Percentiles rank a stretch among this genome's conserved stretches.
Evolutionary conservation across 148 eudicot species (phyloP).

Genomic region (Rhododendron ferrugineum): DNA sequence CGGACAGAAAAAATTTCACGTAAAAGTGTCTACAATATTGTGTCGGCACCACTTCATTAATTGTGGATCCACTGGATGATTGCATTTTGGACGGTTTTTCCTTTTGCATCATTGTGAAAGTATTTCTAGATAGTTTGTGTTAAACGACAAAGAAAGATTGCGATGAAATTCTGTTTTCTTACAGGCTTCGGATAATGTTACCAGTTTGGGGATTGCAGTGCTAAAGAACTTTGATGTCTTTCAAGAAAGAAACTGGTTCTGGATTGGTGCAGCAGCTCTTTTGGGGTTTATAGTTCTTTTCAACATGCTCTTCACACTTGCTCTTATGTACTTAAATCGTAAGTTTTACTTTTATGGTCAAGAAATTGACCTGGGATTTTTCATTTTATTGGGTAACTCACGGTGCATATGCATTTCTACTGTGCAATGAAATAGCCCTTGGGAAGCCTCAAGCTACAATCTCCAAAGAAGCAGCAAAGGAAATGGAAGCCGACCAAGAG

Average conservation of each 20-base stretch:
- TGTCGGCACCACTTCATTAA: neutral
- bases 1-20: neutral
- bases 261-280: constrained; percentile 86
- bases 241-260: constrained; percentile 56
- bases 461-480: constrained; percentile 28
- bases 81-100: neutral
- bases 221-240: constrained; percentile 55
- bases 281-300: constrained; percentile 57
- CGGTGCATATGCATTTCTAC: neutral
- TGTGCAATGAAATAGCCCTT: constrained; percentile 14
- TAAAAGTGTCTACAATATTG: neutral
- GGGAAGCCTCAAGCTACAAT: constrained; percentile 30
- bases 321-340: constrained; percentile 79
- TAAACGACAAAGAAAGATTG: neutral
- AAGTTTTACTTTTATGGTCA: constrained; percentile 27
- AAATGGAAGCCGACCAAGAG: constrained; percentile 34
- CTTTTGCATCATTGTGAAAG: neutral
- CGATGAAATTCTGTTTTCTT: neutral
- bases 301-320: constrained; percentile 66
- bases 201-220: constrained; percentile 54
- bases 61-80: neutral
- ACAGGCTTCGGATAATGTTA: constrained; percentile 64
- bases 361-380: neutral
- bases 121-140: neutral
- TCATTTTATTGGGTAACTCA: neutral